Evolutionary conservation across 805 yeast species (phyloP).

Genomic region (Sungouiella blattae): DNA sequence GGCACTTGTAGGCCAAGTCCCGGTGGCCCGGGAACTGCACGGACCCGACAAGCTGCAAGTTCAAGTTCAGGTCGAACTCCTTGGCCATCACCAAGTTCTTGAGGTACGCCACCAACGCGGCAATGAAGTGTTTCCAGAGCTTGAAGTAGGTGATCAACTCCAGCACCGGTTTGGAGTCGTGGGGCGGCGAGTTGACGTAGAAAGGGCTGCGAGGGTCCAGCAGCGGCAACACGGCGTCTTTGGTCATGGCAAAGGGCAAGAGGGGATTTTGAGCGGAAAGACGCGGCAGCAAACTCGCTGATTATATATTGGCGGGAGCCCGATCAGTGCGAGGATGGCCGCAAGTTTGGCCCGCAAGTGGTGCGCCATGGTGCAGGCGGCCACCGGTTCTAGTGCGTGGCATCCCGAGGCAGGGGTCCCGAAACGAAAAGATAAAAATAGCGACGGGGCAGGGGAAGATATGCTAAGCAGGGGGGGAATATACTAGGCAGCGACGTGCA

Average conservation of each 20-base stretch:
- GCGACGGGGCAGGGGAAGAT: too few species aligned
- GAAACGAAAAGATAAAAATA: too few species aligned
- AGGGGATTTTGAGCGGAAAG: neutral
- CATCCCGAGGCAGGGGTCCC: too few species aligned
- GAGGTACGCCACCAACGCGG: constrained; percentile 33
- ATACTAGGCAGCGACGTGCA: too few species aligned
- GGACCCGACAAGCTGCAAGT: constrained; percentile 34
- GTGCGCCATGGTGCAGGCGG: too few species aligned
- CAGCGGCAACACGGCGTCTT: constrained; percentile 23
- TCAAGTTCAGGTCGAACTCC: constrained; percentile 35
- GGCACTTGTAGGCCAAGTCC: constrained; percentile 29
- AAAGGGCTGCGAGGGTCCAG: constrained; percentile 36
- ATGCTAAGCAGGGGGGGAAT: too few species aligned
- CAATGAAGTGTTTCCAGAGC: constrained; percentile 38
- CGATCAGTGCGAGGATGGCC: too few species aligned
- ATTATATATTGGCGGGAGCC: neutral
- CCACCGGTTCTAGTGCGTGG: too few species aligned
- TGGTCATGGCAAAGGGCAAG: neutral
- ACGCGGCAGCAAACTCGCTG: neutral
- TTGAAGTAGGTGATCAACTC: constrained; percentile 37
- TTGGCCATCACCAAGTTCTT: constrained; percentile 47
- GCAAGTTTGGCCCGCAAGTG: too few species aligned
- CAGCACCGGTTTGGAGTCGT: constrained; percentile 37
- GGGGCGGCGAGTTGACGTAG: constrained; percentile 35
- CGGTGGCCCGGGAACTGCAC: constrained; percentile 43